Base-by-base conservation (phyloP, 306 rosid genomes). In the Inga laurina region DNA sequence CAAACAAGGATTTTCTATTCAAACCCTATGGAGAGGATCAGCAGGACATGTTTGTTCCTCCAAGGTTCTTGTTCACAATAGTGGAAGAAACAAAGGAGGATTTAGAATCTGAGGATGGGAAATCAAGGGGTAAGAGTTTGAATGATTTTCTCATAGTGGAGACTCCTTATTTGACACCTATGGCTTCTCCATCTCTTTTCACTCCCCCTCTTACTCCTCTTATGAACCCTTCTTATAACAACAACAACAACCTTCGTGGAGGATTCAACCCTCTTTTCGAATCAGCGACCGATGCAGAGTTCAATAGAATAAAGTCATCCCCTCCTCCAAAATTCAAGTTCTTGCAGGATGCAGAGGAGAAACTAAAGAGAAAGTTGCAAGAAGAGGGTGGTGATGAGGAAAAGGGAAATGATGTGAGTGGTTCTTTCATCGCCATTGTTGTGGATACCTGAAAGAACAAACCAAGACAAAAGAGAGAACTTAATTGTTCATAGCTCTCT, bases 291-390 rank as follows among this genome's bases (percentile, higher is more conserved):
- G 98, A 95, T 87, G 94, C 98, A 32, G 97, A 95, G 90, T 93
- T 95, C 90, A 96, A 90, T 84, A 88, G 83, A 80, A 67, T 93
- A 14, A 92, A 90, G 79, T 93, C 99, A 41, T 96, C 99, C 27
- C 98, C 98, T 30, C 99, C 99, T 75, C 99, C 99, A 12, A 93
- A 91, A 75, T 96, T 96, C 92, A 96, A 88, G 91, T 96, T 96
- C 90, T 87, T 96, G 80, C 97, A 91, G 74, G 93, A 91, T 74
- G 99, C 99, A 24, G 99, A 96, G 83, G 97, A 96, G 83, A 96
- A 96, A 81, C 93, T 93, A 9, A 86, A 84, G 82, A 87, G 93
- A 83, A 92, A 84, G 80, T 43, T 88, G 24, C 88, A 77, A 84
- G 93, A 90, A 84, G 88, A 82, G 14, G 85, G 76, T 72, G 59